These are phyloP conservation scores for Fremontodendron californicum DNA, from an alignment of 345 rosid species.

Conservation along the genomic window DNA sequence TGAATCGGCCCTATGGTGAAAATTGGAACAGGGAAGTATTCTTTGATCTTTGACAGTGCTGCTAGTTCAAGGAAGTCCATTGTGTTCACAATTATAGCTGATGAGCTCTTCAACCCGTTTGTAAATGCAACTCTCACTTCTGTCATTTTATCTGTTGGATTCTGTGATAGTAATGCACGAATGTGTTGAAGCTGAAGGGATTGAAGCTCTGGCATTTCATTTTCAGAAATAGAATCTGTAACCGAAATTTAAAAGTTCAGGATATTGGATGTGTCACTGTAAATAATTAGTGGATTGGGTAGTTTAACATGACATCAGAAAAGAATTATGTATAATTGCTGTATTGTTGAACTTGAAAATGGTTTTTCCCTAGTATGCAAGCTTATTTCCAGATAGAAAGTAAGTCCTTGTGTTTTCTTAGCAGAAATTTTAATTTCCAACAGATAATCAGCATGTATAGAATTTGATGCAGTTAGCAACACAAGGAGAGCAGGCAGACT, in stretches of 20 bases:
- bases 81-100: constrained; percentile 30
- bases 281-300: too few relatives aligned
- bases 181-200: neutral
- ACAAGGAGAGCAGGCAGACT: too few relatives aligned
- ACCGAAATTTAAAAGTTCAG: neutral
- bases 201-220: neutral
- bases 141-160: neutral
- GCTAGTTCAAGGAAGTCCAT: constrained; percentile 27
- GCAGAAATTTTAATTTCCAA: neutral
- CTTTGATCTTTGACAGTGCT: constrained; percentile 13
- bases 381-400: neutral
- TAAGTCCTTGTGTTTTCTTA: too few relatives aligned
- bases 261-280: too few relatives aligned
- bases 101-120: neutral
- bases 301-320: too few relatives aligned
- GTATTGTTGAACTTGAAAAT: neutral
- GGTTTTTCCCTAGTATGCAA: neutral
- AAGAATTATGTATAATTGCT: neutral
- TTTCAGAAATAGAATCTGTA: neutral
- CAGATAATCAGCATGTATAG: neutral
- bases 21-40: too few relatives aligned
- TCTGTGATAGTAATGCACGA: neutral
- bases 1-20: constrained; percentile 33
- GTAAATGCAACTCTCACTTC: neutral
- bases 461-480: neutral